Evolutionary conservation across 1,284 basidiomycete genomes (phyloP).

Genomic region (Tilletia walkeri): DNA sequence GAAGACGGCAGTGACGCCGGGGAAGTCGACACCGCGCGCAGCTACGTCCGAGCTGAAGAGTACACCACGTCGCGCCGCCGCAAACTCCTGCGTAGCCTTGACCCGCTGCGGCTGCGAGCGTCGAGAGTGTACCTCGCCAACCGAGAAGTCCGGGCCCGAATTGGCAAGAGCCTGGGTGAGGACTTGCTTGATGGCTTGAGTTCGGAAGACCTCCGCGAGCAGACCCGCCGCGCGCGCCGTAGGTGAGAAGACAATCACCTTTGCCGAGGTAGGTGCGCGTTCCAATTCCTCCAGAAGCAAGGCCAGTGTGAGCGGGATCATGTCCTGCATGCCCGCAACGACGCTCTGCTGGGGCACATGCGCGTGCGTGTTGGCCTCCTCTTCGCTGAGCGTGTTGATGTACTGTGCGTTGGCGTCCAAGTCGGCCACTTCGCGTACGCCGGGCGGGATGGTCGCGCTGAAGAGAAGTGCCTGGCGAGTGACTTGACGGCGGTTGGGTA

Average conservation of each 20-base stretch:
- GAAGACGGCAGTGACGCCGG: slow-evolving; percentile 61
- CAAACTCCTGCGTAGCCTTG: slow-evolving; percentile 59
- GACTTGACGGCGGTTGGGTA: slow-evolving; percentile 51
- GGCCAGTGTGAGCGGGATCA: slow-evolving; percentile 59
- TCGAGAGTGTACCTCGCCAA: slow-evolving; percentile 43
- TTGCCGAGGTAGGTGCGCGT: slow-evolving; percentile 31
- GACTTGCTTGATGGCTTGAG: slow-evolving; percentile 25
- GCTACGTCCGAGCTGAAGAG: slow-evolving; percentile 87
- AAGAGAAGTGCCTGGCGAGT: slow-evolving; percentile 57
- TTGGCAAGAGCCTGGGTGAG: slow-evolving; percentile 23
- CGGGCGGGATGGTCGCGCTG: slow-evolving; percentile 59
- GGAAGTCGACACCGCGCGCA: slow-evolving; percentile 70
- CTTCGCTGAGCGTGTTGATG: slow-evolving; percentile 65
- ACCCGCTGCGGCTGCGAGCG: slow-evolving; percentile 36
- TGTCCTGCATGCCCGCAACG: slow-evolving; percentile 53
- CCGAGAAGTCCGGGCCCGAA: slow-evolving; percentile 23
- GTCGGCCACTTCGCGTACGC: slow-evolving; percentile 55
- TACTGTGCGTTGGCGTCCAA: slow-evolving; percentile 55
- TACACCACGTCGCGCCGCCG: slow-evolving; percentile 62
- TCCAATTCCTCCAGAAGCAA: slow-evolving; percentile 56
- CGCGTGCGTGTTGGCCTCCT: slow-evolving; percentile 68
- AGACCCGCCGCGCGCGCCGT: slow-evolving; percentile 67
- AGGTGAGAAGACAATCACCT: slow-evolving; percentile 63
- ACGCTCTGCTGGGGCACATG: slow-evolving; percentile 66
- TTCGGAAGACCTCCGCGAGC: slow-evolving; percentile 60